These are phyloP conservation scores for Ceratobasidium sp. DNA, from an alignment of 1,284 basidiomycete species.

Conservation along the genomic window DNA sequence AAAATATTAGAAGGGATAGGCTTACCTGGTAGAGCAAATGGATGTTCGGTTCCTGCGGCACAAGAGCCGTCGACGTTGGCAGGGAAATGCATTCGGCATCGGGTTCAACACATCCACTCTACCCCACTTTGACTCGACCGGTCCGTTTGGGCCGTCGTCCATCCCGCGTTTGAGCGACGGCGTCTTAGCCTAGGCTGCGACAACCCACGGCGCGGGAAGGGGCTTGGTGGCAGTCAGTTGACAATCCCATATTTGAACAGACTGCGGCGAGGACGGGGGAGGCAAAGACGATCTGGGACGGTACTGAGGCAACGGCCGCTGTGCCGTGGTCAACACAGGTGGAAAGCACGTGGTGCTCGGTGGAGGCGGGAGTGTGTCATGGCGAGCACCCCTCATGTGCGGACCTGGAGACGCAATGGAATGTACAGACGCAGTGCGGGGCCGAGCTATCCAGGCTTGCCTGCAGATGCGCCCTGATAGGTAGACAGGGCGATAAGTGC, in stretches of 20 bases:
- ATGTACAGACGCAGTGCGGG: constrained; percentile 35
- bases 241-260: constrained; percentile 45
- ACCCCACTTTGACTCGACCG: constrained; percentile 69
- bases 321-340: constrained; percentile 29
- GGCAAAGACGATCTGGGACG: constrained; percentile 62
- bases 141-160: constrained; percentile 54
- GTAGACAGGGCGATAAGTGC: constrained; percentile 73
- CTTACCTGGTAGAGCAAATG: too few species aligned
- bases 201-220: constrained; percentile 31
- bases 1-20: too few species aligned
- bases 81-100: constrained; percentile 27
- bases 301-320: constrained; percentile 38
- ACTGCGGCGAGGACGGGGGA: constrained; percentile 55
- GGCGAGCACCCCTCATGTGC: constrained; percentile 29
- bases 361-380: constrained; percentile 42
- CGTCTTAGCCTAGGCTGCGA: constrained; percentile 47
- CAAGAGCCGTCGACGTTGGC: too few species aligned
- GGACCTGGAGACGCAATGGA: constrained; percentile 23
- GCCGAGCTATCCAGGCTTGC: constrained; percentile 40
- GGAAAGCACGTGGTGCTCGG: constrained; percentile 33
- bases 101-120: constrained; percentile 68
- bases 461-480: constrained; percentile 55
- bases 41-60: too few species aligned
- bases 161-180: constrained; percentile 72
- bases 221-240: constrained; percentile 37